Evolutionary conservation across 176 grass and related monocot species (phyloP).

Genomic region (Musa itinerans): DNA sequence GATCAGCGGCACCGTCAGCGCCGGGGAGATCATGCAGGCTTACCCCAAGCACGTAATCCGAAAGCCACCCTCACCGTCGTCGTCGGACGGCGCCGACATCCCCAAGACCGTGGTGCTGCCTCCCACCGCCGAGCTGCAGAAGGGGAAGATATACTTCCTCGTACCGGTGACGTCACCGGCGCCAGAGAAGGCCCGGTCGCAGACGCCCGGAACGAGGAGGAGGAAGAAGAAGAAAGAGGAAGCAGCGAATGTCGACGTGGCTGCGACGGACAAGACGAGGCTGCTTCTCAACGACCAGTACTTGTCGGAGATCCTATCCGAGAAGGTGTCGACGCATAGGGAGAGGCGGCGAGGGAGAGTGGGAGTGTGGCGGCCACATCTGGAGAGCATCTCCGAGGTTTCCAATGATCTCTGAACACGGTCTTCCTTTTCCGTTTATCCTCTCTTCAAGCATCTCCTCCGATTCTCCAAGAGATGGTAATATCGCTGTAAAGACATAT

Average conservation of each 20-base stretch:
- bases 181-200: not conserved
- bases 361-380: conserved; percentile 80
- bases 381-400: conserved; percentile 92
- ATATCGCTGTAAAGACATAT: too few relatives aligned
- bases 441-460: not conserved
- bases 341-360: conserved; percentile 66
- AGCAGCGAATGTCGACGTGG: not conserved
- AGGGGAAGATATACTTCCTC: conserved; percentile 94
- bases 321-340: conserved; percentile 53
- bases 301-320: conserved; percentile 86
- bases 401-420: conserved; percentile 65
- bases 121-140: conserved; percentile 76
- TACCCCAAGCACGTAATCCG: conserved; percentile 85
- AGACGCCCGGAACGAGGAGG: conserved; percentile 27
- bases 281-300: conserved; percentile 68
- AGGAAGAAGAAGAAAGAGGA: conserved; percentile 34
- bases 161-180: conserved; percentile 31
- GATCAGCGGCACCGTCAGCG: conserved; percentile 67
- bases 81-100: conserved; percentile 24
- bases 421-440: conserved; percentile 19
- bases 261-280: conserved; percentile 41
- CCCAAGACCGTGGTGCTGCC: conserved; percentile 62
- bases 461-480: too few relatives aligned
- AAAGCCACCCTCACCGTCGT: conserved; percentile 55
- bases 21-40: conserved; percentile 81